Base-by-base conservation (phyloP, 2,329 filamentous ascomycete species). In the Aspergillus pseudoglaucus region DNA sequence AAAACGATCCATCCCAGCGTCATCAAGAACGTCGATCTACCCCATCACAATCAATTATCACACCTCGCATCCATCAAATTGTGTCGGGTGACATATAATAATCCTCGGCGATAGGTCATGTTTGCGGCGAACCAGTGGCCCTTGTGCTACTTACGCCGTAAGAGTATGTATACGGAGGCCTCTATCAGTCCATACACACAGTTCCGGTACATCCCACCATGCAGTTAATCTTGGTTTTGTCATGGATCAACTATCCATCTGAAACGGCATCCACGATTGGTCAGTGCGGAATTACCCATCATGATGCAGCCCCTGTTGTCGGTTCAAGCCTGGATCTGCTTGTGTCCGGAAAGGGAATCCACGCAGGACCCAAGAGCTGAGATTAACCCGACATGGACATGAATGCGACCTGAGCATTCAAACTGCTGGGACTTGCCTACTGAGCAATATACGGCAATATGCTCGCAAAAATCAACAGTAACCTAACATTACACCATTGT, bases 21-120 rank as follows among this genome's bases (percentile, higher is more conserved):
- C 37, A 39, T 39, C 17, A 18, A 39, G 37, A 39, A 39, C 37
- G 37, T 39, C 37, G 37, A 39, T 39, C 37, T 39, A 39, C 37
- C 37, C 37, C 37, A 39, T 39, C 37, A 39, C 37, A 39, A 20
- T 39, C 37, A 39, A 39, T 12, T 20, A 39, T 39, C 37, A 39
- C 37, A 39, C 37, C 33, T 35, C 15, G 37, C 10, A 39, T 39
- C 17, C 37, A 39, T 18, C 37, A 39, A 17, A 18, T 18, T 17
- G 37, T 20, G 3, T 20, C 37, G 37, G 10, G 37, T 39, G 37
- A 39, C 17, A 39, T 39, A 39, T 39, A 39, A 39, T 39, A 39
- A 22, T 39, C 9, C 15, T 18, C 37, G 18, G n/a, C 37, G 17
- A 39, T 39, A 39, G 37, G 37, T 39, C 37, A 39, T 18, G 15